A percentile compares a stretch with the other conserved stretches of the same genome.
phyloP scores from a whole-genome alignment of 306 rosid species.

The Vigna hirtella region DNA sequence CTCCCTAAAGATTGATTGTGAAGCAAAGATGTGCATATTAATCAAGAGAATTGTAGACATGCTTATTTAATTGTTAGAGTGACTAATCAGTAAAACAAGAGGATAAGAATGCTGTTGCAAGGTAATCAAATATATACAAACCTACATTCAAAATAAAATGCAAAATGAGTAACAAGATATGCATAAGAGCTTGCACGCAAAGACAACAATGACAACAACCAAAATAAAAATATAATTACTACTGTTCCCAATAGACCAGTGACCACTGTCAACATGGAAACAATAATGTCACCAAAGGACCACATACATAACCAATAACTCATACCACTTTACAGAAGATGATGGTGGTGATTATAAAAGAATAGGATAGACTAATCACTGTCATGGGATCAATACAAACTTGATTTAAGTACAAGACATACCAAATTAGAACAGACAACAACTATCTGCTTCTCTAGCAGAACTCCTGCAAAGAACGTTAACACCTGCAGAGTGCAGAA shows the following conservation, averaged over 20 bases:
- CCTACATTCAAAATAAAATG: constrained; percentile 20
- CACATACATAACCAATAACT: constrained; percentile 1
- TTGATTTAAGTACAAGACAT: constrained; percentile 39
- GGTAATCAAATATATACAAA: constrained; percentile 28
- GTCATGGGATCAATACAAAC: constrained; percentile 34
- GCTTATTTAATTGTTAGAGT: constrained; percentile 5
- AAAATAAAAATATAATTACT: constrained; percentile 24
- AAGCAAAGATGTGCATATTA: constrained; percentile 26
- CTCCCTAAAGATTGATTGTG: neutral
- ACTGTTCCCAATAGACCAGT: constrained; percentile 13
- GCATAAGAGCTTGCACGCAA: constrained; percentile 15
- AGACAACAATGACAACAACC: constrained; percentile 29
- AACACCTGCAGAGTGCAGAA: constrained; percentile 51
- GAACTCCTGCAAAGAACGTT: constrained; percentile 76
- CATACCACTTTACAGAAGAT: constrained; percentile 18
- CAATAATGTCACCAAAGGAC: constrained; percentile 2
- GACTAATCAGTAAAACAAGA: constrained; percentile 25
- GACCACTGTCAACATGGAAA: constrained; percentile 36
- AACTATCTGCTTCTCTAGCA: constrained; percentile 90
- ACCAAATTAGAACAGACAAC: constrained; percentile 93
- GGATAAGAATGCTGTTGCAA: constrained; percentile 32
- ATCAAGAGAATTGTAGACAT: constrained; percentile 24
- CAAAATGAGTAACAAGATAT: constrained; percentile 15
- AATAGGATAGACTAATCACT: constrained; percentile 15
- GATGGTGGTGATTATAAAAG: neutral